Evolutionary conservation across 2,329 filamentous ascomycete genomes (phyloP).

Genomic region (Talaromyces sp.): DNA sequence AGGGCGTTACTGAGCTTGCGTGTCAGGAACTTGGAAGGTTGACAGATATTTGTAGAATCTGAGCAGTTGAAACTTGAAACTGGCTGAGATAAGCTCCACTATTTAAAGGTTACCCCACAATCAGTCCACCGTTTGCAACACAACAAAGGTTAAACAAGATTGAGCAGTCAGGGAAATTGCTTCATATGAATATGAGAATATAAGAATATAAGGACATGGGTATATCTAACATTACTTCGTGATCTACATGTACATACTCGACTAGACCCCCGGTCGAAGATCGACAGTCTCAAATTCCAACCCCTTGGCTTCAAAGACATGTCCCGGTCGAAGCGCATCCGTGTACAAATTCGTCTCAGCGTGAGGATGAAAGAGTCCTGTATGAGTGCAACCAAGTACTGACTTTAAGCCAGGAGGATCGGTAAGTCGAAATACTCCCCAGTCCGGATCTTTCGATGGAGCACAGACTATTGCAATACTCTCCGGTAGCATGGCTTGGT

Average conservation of each 20-base stretch:
- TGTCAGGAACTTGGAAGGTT: not conserved
- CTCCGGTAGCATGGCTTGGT: conserved; percentile 94
- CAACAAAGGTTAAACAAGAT: not conserved
- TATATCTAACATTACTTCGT: conserved; percentile 14
- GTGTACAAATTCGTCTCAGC: conserved; percentile 71
- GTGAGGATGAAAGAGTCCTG: conserved; percentile 81
- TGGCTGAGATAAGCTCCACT: not conserved
- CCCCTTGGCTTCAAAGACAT: conserved; percentile 66
- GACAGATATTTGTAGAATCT: not conserved
- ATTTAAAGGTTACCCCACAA: not conserved
- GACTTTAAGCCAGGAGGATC: conserved; percentile 85
- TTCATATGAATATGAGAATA: not conserved
- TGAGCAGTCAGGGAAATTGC: not conserved
- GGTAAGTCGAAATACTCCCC: conserved; percentile 88
- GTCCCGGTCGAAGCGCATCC: conserved; percentile 65
- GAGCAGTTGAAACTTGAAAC: not conserved
- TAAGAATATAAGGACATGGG: not conserved
- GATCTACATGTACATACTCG: not conserved
- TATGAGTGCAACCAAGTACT: conserved; percentile 74
- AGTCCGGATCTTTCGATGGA: conserved; percentile 69
- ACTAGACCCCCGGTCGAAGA: conserved; percentile 39
- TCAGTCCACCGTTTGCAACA: not conserved
- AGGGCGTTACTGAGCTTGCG: not conserved
- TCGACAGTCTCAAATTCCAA: conserved; percentile 68
- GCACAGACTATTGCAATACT: conserved; percentile 96